Base-by-base conservation (phyloP, 163 green algal genomes). In the Scenedesmus sp. region DNA sequence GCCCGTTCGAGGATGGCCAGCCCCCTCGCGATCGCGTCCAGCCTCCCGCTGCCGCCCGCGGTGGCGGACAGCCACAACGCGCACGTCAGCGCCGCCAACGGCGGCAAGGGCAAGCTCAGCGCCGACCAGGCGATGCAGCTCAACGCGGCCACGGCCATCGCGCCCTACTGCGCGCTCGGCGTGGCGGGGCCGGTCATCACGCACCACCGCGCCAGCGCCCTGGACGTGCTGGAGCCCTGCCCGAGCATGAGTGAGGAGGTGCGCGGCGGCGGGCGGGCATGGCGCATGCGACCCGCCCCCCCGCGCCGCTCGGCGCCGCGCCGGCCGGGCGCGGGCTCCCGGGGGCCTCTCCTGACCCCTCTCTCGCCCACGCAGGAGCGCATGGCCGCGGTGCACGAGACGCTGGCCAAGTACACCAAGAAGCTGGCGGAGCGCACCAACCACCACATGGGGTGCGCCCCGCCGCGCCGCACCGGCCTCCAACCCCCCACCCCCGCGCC, bases 371-470 rank as follows among this genome's bases (percentile, higher is more conserved):
- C 70, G 76, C 84, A 97, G 93, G 93, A 94, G 66, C 83, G 93
- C 7, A 78, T 92, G 53, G 77, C 83, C 1, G 80, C 88, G 9
- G 90, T 97, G 15, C 71, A 81, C 6, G 85, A 92, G 58, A 92
- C 97, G 29, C 87, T 98, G 15, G 62, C 83, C 17, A 89, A 93
- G 31, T 98, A 98, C 87, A 90, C 84, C 57, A 82, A 92, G 60
- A 94, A 92, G 83, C 87, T 98, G 51, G 42, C 83, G 29, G 88
- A 97, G 73, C 83, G 95, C 1, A 98, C 93, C 4, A 69, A 89
- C 44, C 89, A 94, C 56, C 95, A 98, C 83, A 92, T 98, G 90
- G 93, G 93, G 86, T 95, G 63, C 82, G 87, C 34, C 13, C 1
- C 45, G 18, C 24, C 22, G 34, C 42, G 20, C 7, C 44, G 66